Evolutionary conservation across 2,329 filamentous ascomycete genomes (phyloP).

Genomic region (Leptographium wingfieldii): DNA sequence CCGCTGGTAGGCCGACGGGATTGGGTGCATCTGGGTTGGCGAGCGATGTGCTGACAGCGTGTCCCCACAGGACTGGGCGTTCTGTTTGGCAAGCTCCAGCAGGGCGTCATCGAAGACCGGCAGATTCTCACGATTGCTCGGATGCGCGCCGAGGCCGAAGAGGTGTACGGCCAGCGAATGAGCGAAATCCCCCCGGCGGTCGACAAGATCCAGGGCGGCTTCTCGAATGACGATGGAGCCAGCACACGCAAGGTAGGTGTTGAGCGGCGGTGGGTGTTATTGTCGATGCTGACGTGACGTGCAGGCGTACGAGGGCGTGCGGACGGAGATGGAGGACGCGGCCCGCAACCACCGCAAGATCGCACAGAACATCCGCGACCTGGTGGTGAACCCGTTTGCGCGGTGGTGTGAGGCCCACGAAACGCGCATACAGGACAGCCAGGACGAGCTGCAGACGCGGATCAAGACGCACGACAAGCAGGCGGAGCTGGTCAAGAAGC

Average conservation of each 20-base stretch:
- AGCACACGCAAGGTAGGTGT: constrained; percentile 73
- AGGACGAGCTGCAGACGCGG: constrained; percentile 81
- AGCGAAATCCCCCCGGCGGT: constrained; percentile 70
- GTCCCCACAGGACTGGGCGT: constrained; percentile 60
- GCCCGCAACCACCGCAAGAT: constrained; percentile 89
- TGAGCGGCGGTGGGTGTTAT: too few relatives aligned
- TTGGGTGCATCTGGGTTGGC: too few relatives aligned
- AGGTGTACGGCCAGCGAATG: constrained; percentile 70
- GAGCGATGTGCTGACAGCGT: not conserved
- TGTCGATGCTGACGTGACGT: not conserved
- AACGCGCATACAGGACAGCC: constrained; percentile 77
- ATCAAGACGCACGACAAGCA: constrained; percentile 93
- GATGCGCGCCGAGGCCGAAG: constrained; percentile 91
- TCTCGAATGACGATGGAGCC: constrained; percentile 83
- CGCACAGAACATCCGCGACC: constrained; percentile 86
- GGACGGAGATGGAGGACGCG: constrained; percentile 83
- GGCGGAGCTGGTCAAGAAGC: constrained; percentile 78
- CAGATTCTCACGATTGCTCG: constrained; percentile 85
- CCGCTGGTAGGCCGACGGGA: constrained; percentile 49
- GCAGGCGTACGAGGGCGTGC: constrained; percentile 87
- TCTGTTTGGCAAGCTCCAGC: constrained; percentile 91
- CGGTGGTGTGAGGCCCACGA: constrained; percentile 96
- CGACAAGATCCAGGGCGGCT: constrained; percentile 73
- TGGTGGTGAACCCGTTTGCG: constrained; percentile 87
- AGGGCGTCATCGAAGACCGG: constrained; percentile 89